A percentile compares a stretch with the other conserved stretches of the same genome.
phyloP scores from a whole-genome alignment of 1,139 yeast species.

The Candida gigantensis region DNA sequence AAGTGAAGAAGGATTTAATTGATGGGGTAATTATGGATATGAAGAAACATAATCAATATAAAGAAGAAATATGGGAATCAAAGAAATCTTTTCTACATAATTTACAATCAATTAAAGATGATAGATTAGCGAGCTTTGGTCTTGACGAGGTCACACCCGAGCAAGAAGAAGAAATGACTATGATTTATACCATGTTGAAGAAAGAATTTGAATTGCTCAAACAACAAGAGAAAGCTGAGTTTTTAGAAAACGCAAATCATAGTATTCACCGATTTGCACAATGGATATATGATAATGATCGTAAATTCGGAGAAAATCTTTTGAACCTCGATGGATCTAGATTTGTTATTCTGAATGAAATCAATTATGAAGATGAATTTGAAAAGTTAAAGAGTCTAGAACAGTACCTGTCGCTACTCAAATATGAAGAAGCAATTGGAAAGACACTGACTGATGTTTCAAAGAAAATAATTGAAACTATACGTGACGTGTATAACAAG shows the following conservation, averaged over 20 bases:
- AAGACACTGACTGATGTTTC: background rate
- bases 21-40: constrained; percentile 49
- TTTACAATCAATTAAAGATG: constrained; percentile 25
- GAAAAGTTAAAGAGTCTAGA: constrained; percentile 6
- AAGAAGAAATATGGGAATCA: constrained; percentile 17
- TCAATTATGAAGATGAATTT: constrained; percentile 1
- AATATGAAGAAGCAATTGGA: constrained; percentile 4
- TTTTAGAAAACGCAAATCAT: constrained; percentile 15
- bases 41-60: constrained; percentile 16
- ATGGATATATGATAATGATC: constrained; percentile 16
- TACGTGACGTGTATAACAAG: constrained; percentile 6
- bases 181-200: constrained; percentile 29
- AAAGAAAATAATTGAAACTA: constrained; percentile 7
- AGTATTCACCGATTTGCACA: constrained; percentile 18
- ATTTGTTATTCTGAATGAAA: background rate
- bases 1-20: constrained; percentile 61
- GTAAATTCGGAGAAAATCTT: constrained; percentile 1
- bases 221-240: constrained; percentile 14
- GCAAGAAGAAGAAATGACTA: constrained; percentile 22
- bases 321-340: constrained; percentile 1
- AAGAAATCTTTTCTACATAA: constrained; percentile 22
- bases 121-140: constrained; percentile 26
- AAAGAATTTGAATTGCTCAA: constrained; percentile 23
- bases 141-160: constrained; percentile 16
- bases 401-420: constrained; percentile 1